phyloP scores from a whole-genome alignment of 164 flowering plant species.

The Aristolochia contorta region DNA sequence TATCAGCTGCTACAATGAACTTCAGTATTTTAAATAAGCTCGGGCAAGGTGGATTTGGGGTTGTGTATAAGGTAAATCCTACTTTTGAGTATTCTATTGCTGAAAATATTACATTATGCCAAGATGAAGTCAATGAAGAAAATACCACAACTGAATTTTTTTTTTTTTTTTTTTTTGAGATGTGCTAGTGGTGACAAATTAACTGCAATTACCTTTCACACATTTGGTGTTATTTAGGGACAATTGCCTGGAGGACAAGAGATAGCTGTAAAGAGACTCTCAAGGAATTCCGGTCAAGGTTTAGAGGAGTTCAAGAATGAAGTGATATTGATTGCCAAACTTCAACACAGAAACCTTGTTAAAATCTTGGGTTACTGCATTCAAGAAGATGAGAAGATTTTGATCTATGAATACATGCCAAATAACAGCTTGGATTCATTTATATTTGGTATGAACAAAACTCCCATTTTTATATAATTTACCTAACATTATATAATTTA shows the following conservation, averaged over 20 bases:
- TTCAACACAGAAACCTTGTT: slow-evolving; percentile 74
- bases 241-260: slow-evolving; percentile 37
- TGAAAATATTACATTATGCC: too few species aligned
- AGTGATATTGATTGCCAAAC: slow-evolving; percentile 49
- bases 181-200: too few species aligned
- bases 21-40: slow-evolving; percentile 11
- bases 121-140: too few species aligned
- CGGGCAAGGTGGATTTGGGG: slow-evolving; percentile 24
- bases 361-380: slow-evolving; percentile 63
- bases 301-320: slow-evolving; percentile 64
- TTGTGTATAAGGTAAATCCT: slow-evolving; percentile 13
- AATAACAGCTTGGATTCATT: slow-evolving; percentile 54
- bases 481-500: too few species aligned
- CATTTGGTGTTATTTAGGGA: slow-evolving; percentile 27
- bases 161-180: too few species aligned
- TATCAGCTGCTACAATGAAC: slow-evolving; percentile 14
- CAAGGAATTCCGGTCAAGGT: slow-evolving; percentile 63
- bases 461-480: too few species aligned
- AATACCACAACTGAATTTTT: too few species aligned
- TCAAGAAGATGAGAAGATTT: slow-evolving; percentile 55
- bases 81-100: background rate
- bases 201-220: too few species aligned
- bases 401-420: slow-evolving; percentile 71
- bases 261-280: slow-evolving; percentile 69
- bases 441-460: too few species aligned